Percentiles rank a stretch among this genome's conserved stretches.
Evolutionary conservation across 169 alveolate genomes (phyloP).

Genomic region (Cryptosporidium ryanae): DNA sequence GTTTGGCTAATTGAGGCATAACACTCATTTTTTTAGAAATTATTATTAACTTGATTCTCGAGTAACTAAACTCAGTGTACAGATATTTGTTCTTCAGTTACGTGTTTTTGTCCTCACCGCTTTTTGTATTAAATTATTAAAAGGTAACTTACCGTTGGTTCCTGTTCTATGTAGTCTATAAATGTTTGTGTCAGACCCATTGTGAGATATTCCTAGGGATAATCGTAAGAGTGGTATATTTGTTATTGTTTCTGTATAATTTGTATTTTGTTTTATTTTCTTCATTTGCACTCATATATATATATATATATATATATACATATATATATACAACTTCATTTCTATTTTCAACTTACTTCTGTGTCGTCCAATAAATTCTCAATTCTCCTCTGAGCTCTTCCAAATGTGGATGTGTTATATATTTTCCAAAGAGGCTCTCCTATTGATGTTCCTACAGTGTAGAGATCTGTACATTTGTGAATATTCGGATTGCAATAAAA

Average conservation of each 20-base stretch:
- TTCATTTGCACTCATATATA: neutral
- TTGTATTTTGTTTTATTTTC: no score
- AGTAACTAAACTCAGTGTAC: no score
- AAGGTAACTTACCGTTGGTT: conserved; percentile 57
- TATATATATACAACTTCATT: neutral
- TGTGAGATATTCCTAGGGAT: conserved; percentile 22
- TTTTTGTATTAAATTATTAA: neutral
- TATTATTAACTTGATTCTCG: no score
- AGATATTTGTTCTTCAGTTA: no score
- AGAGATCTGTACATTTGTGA: conserved; percentile 61
- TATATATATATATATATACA: neutral
- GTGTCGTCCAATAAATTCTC: conserved; percentile 44
- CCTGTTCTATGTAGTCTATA: conserved; percentile 65
- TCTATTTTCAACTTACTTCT: conserved; percentile 31
- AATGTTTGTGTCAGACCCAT: conserved; percentile 73
- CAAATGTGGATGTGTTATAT: conserved; percentile 66
- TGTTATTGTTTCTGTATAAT: no score
- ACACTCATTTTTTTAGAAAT: neutral
- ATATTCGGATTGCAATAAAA: conserved; percentile 69
- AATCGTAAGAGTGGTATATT: neutral
- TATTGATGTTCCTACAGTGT: conserved; percentile 39
- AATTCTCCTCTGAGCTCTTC: conserved; percentile 63
- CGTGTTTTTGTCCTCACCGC: no score
- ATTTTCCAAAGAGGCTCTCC: conserved; percentile 73
- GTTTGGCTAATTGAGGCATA: neutral